Evolutionary conservation across 495 filamentous ascomycete genomes (phyloP).

Genomic region (Penicillium salamii): DNA sequence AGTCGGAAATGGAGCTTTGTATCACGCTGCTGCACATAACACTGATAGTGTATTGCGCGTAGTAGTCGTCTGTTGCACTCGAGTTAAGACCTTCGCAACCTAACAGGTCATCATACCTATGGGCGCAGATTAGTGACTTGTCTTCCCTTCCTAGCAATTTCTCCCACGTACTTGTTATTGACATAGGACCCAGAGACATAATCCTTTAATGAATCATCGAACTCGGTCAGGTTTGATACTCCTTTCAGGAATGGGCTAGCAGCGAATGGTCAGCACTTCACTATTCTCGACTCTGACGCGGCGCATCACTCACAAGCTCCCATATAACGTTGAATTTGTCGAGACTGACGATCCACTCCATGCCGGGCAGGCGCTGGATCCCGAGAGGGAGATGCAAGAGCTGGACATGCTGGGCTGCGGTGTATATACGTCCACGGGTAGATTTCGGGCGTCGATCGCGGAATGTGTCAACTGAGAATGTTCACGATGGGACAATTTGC

Average conservation of each 20-base stretch:
- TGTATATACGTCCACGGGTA: conserved; percentile 1
- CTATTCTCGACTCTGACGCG: not conserved
- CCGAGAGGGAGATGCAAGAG: conserved; percentile 73
- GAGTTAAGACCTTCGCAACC: conserved; percentile 78
- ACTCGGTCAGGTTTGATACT: conserved; percentile 71
- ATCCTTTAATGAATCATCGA: conserved; percentile 70
- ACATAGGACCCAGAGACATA: conserved; percentile 77
- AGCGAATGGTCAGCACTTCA: conserved; percentile 21
- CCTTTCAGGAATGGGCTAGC: conserved; percentile 80
- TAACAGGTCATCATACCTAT: conserved; percentile 52
- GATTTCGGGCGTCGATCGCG: conserved; percentile 10
- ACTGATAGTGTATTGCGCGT: conserved; percentile 91
- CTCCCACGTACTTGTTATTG: conserved; percentile 62
- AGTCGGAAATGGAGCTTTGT: conserved; percentile 79
- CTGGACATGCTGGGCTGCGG: conserved; percentile 33
- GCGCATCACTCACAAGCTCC: conserved; percentile 66
- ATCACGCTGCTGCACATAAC: conserved; percentile 94
- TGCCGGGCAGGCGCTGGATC: conserved; percentile 77
- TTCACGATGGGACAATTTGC: conserved; percentile 9
- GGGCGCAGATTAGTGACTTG: conserved; percentile 13
- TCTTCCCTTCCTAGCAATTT: not conserved
- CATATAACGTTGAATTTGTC: conserved; percentile 59
- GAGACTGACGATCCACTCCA: conserved; percentile 82
- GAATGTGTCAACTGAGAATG: conserved; percentile 23
- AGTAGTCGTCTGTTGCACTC: conserved; percentile 77